These are phyloP conservation scores for Geranium incanum DNA, from an alignment of 441 rosid genomes.

Conservation along the genomic window DNA sequence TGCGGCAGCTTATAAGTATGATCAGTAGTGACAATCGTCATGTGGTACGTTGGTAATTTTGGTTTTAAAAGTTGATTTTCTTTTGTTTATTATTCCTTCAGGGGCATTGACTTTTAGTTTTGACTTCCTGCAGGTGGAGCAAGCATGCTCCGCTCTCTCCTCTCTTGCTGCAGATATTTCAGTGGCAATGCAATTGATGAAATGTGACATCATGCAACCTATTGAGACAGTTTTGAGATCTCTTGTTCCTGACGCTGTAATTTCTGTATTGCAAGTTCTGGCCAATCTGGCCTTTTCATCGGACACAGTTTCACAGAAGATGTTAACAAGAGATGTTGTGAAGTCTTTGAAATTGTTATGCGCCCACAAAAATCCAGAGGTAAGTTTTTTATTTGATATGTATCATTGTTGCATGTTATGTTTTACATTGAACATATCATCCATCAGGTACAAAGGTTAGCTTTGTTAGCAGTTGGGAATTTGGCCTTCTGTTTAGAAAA, in stretches of 20 bases:
- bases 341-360: slow-evolving; percentile 72
- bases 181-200: slow-evolving; percentile 85
- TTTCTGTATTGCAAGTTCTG: slow-evolving; percentile 83
- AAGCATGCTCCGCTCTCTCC: slow-evolving; percentile 91
- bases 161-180: slow-evolving; percentile 87
- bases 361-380: slow-evolving; percentile 75
- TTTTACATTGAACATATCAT: slow-evolving; percentile 24
- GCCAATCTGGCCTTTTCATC: slow-evolving; percentile 79
- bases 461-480: slow-evolving; percentile 88
- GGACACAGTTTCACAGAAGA: slow-evolving; percentile 80
- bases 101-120: slow-evolving; percentile 23
- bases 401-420: slow-evolving; percentile 15
- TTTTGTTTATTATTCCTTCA: slow-evolving; percentile 17
- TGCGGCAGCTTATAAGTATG: slow-evolving; percentile 97
- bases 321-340: slow-evolving; percentile 74
- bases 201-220: slow-evolving; percentile 95
- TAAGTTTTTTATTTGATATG: slow-evolving; percentile 26
- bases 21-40: slow-evolving; percentile 86
- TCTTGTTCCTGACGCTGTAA: slow-evolving; percentile 59
- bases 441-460: slow-evolving; percentile 78
- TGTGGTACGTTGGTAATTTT: slow-evolving; percentile 55
- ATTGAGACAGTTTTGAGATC: slow-evolving; percentile 77
- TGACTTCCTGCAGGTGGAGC: slow-evolving; percentile 63
- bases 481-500: slow-evolving; percentile 91
- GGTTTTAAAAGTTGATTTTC: slow-evolving; percentile 12